Evolutionary conservation across 2,329 filamentous ascomycete species (phyloP), one percentile per base, ranked within the genome.

Genomic region (Pseudogymnoascus sp.): DNA sequence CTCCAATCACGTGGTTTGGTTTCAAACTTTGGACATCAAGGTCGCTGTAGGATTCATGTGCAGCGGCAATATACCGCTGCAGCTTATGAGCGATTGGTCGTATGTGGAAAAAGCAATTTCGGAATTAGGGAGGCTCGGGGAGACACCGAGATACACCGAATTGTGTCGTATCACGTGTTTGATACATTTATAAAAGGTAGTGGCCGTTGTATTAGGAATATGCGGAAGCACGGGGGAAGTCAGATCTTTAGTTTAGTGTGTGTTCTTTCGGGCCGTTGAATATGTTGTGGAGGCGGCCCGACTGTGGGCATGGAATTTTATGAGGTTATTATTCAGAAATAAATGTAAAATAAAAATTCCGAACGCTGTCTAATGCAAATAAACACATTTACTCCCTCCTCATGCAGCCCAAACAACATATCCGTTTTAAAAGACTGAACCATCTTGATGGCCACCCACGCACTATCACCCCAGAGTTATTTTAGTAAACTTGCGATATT

Each of bases 1-100:
- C 50, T 56, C 50, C 50, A 56, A 56, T 56, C 50, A 56, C 50
- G 50, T 56, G 50, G 50, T 56, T 33, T 56, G 50, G 29, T 56
- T 56, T 53, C 14, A 3, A 26, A 56, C n/a, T 16, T 56, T 56
- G 29, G 29, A 33, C 33, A 33, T 56, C 29, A 16, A 56, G n/a
- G 26, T 19, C 14, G 50, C 6, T 56, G 50, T 56, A 6, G 50
- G 50, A 33, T 56, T 29, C 29, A 33, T 56, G 50, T 56, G 50
- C 50, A 56, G n/a, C 50, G 16, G 50, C 2, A 56, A 56, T 56
- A 19, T 14, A 6, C 31, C 50, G 50, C 50, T 56, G n/a, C 29
- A 56, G 16, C n/a, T 56, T 56, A 33, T 56, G 13, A 14, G 29
- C 16, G 50, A 56, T 56, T 56, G 50, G 50, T 33, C n/a, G 29